Base-by-base conservation (phyloP, 257 asterid species). In the Cruciata laevipes region DNA sequence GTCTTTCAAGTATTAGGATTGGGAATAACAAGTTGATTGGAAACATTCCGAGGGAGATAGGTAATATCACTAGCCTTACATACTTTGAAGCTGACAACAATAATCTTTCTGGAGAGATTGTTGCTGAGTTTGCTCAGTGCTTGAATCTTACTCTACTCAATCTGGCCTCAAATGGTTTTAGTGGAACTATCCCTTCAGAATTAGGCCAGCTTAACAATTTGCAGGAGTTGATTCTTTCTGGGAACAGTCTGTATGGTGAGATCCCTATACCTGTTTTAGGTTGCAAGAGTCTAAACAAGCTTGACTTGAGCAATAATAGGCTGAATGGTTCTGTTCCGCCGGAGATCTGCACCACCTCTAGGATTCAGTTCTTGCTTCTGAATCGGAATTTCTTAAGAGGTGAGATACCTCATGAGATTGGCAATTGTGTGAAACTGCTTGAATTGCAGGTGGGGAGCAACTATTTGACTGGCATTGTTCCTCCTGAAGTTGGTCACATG, bases 71-170 rank as follows among this genome's bases (percentile, higher is more conserved):
- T 44, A 80, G 99, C 83, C 95, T 94, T 65, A 83, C 96, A 33
- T 94, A 94, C 70, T 94, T 94, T 77, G 99, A 94, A 73, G 99
- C 95, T 0, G 93, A 87, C 70, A 81, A 83, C 42, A 94, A 94
- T 72, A 73, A 78, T 76, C 90, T 94, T 16, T 83, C 96, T 0
- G 99, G 99, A 38, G 96, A 81, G 81, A 88, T 94, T 71, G 87
- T 80, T 52, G 44, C 79, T 13, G 99, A 88, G 65, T 88, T 94
- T 65, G 85, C 96, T 0, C 81, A 71, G 58, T 94, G 99, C 76
- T 73, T 84, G 4, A 94, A 94, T 72, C 86, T 90, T 8, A 83
- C 91, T 24, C 96, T 94, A 7, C 93, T 94, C 56, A 94, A 90
- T 70, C 76, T 94, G 63, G 99, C 99, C 58, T 87, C 96, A 6